These are phyloP conservation scores for Pseudisothecium myosuroides DNA, from an alignment of 225 moss, liverwort and hornwort genomes.

Conservation along the genomic window DNA sequence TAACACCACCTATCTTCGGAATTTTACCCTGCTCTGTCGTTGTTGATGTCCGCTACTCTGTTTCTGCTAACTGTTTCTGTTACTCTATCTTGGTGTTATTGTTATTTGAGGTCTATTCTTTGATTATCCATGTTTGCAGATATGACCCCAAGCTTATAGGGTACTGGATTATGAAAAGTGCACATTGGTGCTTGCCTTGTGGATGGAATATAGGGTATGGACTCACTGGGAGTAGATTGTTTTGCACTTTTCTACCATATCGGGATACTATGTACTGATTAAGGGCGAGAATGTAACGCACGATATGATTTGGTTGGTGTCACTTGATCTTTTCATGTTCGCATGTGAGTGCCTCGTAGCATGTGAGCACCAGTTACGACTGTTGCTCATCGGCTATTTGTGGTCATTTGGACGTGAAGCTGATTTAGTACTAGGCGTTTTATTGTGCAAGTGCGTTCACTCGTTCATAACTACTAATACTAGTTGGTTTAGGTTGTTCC, in stretches of 20 bases:
- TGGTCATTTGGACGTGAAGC: too few relatives aligned
- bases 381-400: neutral
- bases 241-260: rapidly evolving
- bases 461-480: too few relatives aligned
- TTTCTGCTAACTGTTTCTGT: too few relatives aligned
- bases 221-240: neutral
- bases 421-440: too few relatives aligned
- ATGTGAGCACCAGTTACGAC: too few relatives aligned
- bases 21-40: neutral
- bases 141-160: neutral
- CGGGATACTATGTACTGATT: rapidly evolving
- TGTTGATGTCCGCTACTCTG: too few relatives aligned
- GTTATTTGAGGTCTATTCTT: too few relatives aligned
- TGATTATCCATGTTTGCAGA: rapidly evolving
- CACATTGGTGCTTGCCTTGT: neutral
- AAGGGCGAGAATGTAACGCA: too few relatives aligned
- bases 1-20: neutral
- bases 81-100: too few relatives aligned
- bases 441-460: too few relatives aligned
- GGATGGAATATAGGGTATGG: neutral
- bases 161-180: neutral
- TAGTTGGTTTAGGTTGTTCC: too few relatives aligned
- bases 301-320: neutral
- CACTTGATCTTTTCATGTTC: neutral
- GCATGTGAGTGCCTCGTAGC: too few relatives aligned